Conservation (phyloP, 106 monocot genomes). For the Narthecium ossifragum region DNA sequence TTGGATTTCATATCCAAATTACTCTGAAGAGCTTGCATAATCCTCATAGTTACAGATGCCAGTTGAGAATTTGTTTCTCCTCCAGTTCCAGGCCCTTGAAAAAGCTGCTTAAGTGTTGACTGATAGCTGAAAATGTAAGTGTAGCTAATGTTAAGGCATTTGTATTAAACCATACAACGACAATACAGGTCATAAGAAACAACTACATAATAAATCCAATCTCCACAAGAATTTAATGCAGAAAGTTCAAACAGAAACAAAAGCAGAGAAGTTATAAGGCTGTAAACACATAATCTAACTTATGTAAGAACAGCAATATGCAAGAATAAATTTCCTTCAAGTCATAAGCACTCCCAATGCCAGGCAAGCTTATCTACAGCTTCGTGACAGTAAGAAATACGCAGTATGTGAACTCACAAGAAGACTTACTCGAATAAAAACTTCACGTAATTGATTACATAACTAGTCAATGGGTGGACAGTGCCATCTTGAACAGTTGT, state of each 20-base stretch:
- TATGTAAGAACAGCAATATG: no score
- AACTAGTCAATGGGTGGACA: conserved; percentile 81
- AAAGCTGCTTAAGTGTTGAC: conserved; percentile 74
- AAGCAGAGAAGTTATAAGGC: no score
- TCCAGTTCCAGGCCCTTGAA: conserved; percentile 54
- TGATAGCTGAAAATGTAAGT: conserved; percentile 45
- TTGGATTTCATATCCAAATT: conserved; percentile 77
- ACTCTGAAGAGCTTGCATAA: conserved; percentile 77
- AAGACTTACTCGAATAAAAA: conserved; percentile 47
- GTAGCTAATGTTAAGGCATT: not conserved
- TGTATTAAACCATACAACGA: not conserved
- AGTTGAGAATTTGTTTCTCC: conserved; percentile 45
- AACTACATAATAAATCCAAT: no score
- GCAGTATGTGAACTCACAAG: no score
- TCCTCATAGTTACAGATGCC: conserved; percentile 57
- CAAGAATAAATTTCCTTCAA: no score
- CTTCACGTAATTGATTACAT: conserved; percentile 79
- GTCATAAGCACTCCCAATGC: no score
- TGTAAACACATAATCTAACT: no score
- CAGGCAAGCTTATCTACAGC: no score
- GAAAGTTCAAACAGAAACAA: no score
- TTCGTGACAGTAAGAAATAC: no score
- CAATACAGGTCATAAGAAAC: no score
- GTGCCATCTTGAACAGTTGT: conserved; percentile 86
- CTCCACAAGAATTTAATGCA: no score